Percentiles rank a stretch among this genome's conserved stretches.
Evolutionary conservation across 1,284 basidiomycete species (phyloP).

Genomic region (Acaromyces ingoldii): DNA sequence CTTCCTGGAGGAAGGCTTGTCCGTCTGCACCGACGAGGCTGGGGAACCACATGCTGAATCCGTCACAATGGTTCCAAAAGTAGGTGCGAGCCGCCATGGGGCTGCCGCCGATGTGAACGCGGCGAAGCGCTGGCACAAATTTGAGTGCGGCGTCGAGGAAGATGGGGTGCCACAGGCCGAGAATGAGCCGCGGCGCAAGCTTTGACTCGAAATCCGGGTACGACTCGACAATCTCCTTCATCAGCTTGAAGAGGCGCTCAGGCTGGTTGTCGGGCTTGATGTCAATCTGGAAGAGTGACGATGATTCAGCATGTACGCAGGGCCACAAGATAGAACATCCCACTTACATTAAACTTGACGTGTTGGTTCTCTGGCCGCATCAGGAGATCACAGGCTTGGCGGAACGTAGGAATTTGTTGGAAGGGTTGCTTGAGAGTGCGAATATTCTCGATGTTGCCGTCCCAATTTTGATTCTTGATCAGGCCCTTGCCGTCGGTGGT

Average conservation of each 20-base stretch:
- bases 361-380: slow-evolving; percentile 45
- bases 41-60: slow-evolving; percentile 80
- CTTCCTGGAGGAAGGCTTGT: slow-evolving; percentile 69
- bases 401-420: slow-evolving; percentile 50
- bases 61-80: slow-evolving; percentile 85
- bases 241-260: slow-evolving; percentile 74
- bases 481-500: slow-evolving; percentile 59
- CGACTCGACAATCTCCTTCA: slow-evolving; percentile 68
- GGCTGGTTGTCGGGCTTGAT: slow-evolving; percentile 92
- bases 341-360: slow-evolving; percentile 45
- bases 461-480: slow-evolving; percentile 56
- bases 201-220: slow-evolving; percentile 71
- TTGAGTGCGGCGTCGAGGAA: slow-evolving; percentile 73
- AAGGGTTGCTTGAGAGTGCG: slow-evolving; percentile 74
- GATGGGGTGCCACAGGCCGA: slow-evolving; percentile 75
- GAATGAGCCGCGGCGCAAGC: slow-evolving; percentile 82
- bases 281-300: too few species aligned
- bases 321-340: too few species aligned
- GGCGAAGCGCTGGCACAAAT: slow-evolving; percentile 72
- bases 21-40: slow-evolving; percentile 68
- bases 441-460: slow-evolving; percentile 73
- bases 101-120: slow-evolving; percentile 77
- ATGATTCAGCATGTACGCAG: too few species aligned
- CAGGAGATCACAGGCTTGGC: slow-evolving; percentile 41
- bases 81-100: slow-evolving; percentile 66